phyloP scores from a whole-genome alignment of 2,329 filamentous ascomycete genomes.

The Sporothrix humicola region DNA sequence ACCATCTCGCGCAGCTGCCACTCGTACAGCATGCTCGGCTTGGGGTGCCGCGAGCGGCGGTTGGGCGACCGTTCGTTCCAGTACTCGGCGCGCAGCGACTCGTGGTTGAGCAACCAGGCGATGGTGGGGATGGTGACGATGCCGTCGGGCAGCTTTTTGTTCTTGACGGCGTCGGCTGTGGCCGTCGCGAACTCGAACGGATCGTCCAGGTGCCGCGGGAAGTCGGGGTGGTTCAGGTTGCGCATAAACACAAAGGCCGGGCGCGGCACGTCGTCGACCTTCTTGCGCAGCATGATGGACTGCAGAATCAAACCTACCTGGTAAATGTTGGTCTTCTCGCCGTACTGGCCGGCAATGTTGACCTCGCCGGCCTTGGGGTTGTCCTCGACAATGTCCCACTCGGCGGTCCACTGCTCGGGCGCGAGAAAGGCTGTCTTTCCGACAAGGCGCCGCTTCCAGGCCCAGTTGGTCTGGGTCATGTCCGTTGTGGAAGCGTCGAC shows the following conservation, averaged over 20 bases:
- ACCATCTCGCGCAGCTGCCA: conserved; percentile 31
- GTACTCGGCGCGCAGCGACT: neutral
- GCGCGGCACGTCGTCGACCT: neutral
- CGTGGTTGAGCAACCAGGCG: conserved; percentile 10
- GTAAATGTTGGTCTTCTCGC: conserved; percentile 35
- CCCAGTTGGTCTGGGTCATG: neutral
- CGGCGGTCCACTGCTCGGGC: conserved; percentile 37
- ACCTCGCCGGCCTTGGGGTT: conserved; percentile 6
- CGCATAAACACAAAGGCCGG: neutral
- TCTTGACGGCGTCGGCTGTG: too few species aligned
- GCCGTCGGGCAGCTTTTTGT: neutral
- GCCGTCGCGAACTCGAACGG: neutral
- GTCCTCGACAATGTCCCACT: conserved; percentile 33
- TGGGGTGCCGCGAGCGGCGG: neutral
- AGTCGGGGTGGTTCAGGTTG: neutral
- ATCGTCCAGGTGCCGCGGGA: neutral
- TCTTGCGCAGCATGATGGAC: neutral
- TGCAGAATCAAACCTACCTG: conserved; percentile 34
- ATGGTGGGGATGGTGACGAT: neutral
- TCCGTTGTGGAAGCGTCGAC: neutral
- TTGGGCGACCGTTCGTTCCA: neutral
- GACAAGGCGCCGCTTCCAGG: conserved; percentile 18
- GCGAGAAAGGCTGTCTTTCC: conserved; percentile 32
- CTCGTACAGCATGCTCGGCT: neutral
- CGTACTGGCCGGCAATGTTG: conserved; percentile 33